Evolutionary conservation across 371 early-diverging fungal genomes (phyloP), one percentile per base, ranked within the genome.

Genomic region (Sporodiniella umbellata): DNA sequence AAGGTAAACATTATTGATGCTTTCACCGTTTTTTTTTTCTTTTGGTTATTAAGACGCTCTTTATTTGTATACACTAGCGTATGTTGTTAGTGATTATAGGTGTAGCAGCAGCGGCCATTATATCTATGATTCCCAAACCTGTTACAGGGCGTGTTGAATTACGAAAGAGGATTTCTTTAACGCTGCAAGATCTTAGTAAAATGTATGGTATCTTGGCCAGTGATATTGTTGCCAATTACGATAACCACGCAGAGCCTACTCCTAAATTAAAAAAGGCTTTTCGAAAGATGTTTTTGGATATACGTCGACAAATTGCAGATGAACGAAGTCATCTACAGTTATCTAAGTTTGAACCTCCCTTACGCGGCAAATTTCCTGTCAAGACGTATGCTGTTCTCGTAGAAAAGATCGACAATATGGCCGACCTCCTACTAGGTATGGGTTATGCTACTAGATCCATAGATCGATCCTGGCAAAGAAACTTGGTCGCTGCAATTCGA

Each of bases 351-450:
- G 76, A 75, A 24, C 76, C 76, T 14, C 72, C 72, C 2, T 46
- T 75, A 5, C 61, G 72, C 17, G 76, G 76, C 23, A 62, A 63
- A 22, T 75, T 72, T 21, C 76, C 76, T 1, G 26, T 54, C 3
- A 56, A 60, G 8, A 42, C 50, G 0, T 75, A 75, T 47, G 31
- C 55, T 2, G 45, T 21, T 1, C 30, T 75, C 1, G 45, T 75
- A 2, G 68, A 71, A 28, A 65, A 58, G 24, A 64, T 75, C 0
- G 76, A 75, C 8, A 68, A 71, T 45, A 65, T 75, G 68, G 57
- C 76, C 2, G 76, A 69, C 44, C 45, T 75, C 1, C 40, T 72
- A 1, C 21, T 49, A 28, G 64, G 63, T 8, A 75, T 75, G 76
- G 76, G 57, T 3, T 57, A 50, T 43, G 49, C 60, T 0, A n/a